Conservation (phyloP, 108 stramenopile genomes). For the Skeletonema grethae region DNA sequence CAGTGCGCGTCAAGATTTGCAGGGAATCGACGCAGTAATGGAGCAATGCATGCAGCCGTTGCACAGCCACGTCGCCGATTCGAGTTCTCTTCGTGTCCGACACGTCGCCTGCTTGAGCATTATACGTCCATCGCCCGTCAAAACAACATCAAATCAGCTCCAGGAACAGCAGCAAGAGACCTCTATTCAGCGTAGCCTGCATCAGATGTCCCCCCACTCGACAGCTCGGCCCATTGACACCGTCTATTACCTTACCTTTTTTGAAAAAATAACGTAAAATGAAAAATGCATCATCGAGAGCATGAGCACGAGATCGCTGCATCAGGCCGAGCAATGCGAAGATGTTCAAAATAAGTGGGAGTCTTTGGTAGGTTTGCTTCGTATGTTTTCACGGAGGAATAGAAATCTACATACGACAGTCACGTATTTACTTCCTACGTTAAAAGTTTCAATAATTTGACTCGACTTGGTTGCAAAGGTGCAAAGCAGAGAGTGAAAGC, state of each 20-base stretch:
- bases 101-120: neutral
- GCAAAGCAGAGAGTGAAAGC: neutral
- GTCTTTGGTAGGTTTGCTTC: neutral
- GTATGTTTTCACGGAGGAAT: neutral
- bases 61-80: neutral
- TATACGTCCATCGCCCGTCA: neutral
- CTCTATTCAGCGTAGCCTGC: neutral
- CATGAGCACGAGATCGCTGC: neutral
- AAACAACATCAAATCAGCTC: neutral
- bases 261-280: neutral
- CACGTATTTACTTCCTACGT: neutral
- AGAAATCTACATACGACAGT: neutral
- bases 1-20: neutral
- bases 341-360: neutral
- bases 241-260: neutral
- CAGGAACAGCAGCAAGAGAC: neutral
- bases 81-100: neutral
- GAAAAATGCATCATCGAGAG: neutral
- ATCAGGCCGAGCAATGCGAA: neutral
- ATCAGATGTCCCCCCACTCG: neutral
- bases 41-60: conserved; percentile 2
- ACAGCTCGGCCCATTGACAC: neutral
- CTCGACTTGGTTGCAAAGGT: neutral
- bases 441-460: neutral
- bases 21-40: neutral